These are phyloP conservation scores for Neurospora sp. DNA, from an alignment of 495 filamentous ascomycete species.

Conservation along the genomic window DNA sequence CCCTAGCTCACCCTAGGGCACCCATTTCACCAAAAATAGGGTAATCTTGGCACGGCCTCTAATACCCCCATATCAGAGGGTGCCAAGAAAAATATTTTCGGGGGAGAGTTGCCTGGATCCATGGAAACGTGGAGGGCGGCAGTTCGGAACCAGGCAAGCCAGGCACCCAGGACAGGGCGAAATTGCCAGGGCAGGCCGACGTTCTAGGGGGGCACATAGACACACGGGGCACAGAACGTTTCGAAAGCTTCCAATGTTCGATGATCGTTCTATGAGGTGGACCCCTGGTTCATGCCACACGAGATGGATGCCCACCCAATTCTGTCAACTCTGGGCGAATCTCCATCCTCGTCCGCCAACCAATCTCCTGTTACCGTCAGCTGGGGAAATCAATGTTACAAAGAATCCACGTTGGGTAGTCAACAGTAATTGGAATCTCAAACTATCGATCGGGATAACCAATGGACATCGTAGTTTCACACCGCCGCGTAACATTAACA, in stretches of 20 bases:
- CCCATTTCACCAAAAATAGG: too few relatives aligned
- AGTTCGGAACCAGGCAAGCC: background rate
- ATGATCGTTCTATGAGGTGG: background rate
- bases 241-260: background rate
- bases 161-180: background rate
- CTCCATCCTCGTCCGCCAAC: background rate
- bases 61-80: too few relatives aligned
- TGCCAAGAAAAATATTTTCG: too few relatives aligned
- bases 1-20: too few relatives aligned
- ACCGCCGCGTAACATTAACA: background rate
- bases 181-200: background rate
- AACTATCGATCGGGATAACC: background rate
- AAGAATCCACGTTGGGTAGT: background rate
- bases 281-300: background rate
- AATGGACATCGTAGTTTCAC: background rate
- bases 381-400: background rate
- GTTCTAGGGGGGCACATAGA: background rate
- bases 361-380: background rate
- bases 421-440: background rate
- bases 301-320: background rate
- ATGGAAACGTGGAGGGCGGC: background rate
- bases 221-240: background rate
- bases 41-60: too few relatives aligned
- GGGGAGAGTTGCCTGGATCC: background rate
- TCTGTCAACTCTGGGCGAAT: background rate